Percentiles rank a stretch among this genome's conserved stretches.
Evolutionary conservation across 805 yeast species (phyloP).

Genomic region (Monosporozyma solicola): DNA sequence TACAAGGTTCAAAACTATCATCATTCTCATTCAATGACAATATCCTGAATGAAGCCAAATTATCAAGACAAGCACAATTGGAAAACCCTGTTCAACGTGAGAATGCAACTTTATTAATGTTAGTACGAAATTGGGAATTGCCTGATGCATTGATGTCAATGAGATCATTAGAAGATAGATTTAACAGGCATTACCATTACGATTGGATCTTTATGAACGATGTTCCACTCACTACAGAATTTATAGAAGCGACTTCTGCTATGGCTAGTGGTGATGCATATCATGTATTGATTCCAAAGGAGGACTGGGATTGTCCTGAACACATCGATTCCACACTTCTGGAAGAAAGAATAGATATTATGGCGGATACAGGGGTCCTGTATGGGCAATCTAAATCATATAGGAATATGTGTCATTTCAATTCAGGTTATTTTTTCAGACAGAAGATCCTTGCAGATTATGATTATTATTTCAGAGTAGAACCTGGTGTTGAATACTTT

Average conservation of each 20-base stretch:
- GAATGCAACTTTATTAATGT: slow-evolving; percentile 82
- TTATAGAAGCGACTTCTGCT: slow-evolving; percentile 48
- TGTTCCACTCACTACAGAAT: slow-evolving; percentile 55
- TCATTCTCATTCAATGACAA: slow-evolving; percentile 17
- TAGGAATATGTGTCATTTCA: slow-evolving; percentile 93
- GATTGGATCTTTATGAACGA: slow-evolving; percentile 78
- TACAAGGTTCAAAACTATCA: slow-evolving; percentile 17
- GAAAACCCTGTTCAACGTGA: slow-evolving; percentile 5
- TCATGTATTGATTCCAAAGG: slow-evolving; percentile 55
- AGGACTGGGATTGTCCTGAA: slow-evolving; percentile 71
- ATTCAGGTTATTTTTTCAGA: slow-evolving; percentile 82
- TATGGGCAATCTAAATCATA: slow-evolving; percentile 62
- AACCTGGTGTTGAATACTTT: slow-evolving; percentile 80
- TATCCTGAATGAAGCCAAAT: not conserved
- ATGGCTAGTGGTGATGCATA: slow-evolving; percentile 58
- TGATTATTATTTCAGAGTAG: slow-evolving; percentile 92
- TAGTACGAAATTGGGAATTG: slow-evolving; percentile 75
- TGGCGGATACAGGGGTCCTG: slow-evolving; percentile 41
- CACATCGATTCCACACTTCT: slow-evolving; percentile 54
- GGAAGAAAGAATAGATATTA: slow-evolving; percentile 37
- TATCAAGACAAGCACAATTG: not conserved
- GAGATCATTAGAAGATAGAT: slow-evolving; percentile 69
- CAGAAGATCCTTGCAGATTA: slow-evolving; percentile 63
- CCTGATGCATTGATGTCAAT: slow-evolving; percentile 66
- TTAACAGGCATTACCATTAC: slow-evolving; percentile 55